These are phyloP conservation scores for Linum trigynum DNA, from an alignment of 345 rosid species.

Conservation along the genomic window DNA sequence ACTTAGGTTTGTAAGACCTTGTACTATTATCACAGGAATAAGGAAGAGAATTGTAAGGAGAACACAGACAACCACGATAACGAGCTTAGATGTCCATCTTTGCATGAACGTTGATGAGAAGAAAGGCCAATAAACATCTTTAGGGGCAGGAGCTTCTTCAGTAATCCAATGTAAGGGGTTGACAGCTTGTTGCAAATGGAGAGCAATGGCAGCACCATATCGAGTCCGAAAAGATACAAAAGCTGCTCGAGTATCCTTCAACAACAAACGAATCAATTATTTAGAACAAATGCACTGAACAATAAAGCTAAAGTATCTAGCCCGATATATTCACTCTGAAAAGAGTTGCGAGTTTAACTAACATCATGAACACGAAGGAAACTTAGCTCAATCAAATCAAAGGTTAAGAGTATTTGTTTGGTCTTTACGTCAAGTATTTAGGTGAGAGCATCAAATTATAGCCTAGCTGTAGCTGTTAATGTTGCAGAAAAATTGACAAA, in stretches of 20 bases:
- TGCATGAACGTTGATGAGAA: slow-evolving; percentile 77
- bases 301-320: neutral
- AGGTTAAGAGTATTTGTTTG: no score
- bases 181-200: slow-evolving; percentile 63
- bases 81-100: slow-evolving; percentile 72
- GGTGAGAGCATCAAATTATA: no score
- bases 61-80: slow-evolving; percentile 56
- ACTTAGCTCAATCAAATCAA: no score
- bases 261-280: slow-evolving; percentile 6
- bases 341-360: no score
- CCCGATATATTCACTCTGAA: no score
- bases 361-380: no score
- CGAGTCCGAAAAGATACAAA: slow-evolving; percentile 92
- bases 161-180: slow-evolving; percentile 82
- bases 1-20: slow-evolving; percentile 84
- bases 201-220: slow-evolving; percentile 73
- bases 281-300: neutral
- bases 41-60: slow-evolving; percentile 76
- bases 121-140: slow-evolving; percentile 95
- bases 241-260: slow-evolving; percentile 85
- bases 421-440: no score
- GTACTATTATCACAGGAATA: slow-evolving; percentile 80
- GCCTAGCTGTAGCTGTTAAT: no score
- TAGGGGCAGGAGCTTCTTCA: slow-evolving; percentile 84
- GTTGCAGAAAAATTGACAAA: no score